Conservation (phyloP, 495 filamentous ascomycete species). For the Penicillium lividum region DNA sequence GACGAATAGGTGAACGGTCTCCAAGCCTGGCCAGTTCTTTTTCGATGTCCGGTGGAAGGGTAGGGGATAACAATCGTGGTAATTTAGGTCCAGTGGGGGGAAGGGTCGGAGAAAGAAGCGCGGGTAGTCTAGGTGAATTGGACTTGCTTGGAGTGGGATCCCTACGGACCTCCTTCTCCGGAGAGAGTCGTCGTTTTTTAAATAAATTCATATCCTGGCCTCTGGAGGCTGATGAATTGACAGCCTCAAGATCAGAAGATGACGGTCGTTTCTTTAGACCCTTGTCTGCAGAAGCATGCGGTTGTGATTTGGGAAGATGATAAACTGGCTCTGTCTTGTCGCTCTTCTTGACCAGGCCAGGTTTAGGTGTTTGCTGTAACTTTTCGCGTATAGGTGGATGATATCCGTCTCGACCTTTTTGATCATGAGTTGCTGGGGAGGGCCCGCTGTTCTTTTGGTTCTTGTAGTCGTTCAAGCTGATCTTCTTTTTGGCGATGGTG, state of each 20-base stretch:
- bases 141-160: constrained; percentile 24
- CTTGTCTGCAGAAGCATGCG: constrained; percentile 19
- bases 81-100: constrained; percentile 32
- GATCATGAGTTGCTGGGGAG: constrained; percentile 26
- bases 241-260: constrained; percentile 25
- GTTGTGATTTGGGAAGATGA: constrained; percentile 12
- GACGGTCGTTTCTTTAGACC: constrained; percentile 38
- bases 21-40: constrained; percentile 44
- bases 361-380: constrained; percentile 22
- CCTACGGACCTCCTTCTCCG: constrained; percentile 25
- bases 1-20: constrained; percentile 23
- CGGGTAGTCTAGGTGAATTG: constrained; percentile 33
- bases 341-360: constrained; percentile 21
- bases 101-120: constrained; percentile 45
- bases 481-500: constrained; percentile 46
- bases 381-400: constrained; percentile 20
- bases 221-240: constrained; percentile 16
- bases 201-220: constrained; percentile 24
- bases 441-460: constrained; percentile 40
- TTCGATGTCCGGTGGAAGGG: constrained; percentile 52
- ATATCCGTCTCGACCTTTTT: constrained; percentile 17
- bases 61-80: constrained; percentile 22
- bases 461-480: constrained; percentile 53
- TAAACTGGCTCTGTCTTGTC: constrained; percentile 7
- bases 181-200: constrained; percentile 37